Conservation (phyloP, 2,329 filamentous ascomycete genomes). For the Aureobasidium sp. region DNA sequence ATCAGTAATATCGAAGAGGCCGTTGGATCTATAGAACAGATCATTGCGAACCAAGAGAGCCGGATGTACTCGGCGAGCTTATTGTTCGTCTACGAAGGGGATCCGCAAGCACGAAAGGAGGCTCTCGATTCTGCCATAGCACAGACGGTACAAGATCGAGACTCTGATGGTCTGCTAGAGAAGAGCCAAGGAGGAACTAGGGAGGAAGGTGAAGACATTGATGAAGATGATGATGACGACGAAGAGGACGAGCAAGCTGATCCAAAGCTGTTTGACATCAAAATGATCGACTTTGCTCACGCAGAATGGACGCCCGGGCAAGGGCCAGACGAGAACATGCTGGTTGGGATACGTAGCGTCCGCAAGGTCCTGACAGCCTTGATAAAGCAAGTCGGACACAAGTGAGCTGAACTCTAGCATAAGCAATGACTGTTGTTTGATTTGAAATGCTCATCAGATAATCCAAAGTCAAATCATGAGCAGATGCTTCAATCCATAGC, state of each 20-base stretch:
- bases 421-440: not conserved
- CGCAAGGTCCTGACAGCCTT: constrained; percentile 64
- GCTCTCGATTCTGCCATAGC: constrained; percentile 8
- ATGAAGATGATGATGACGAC: constrained; percentile 47
- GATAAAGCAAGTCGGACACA: constrained; percentile 18
- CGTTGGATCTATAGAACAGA: constrained; percentile 47
- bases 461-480: not conserved
- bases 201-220: constrained; percentile 27
- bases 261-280: constrained; percentile 68
- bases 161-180: not conserved
- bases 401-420: constrained; percentile 20
- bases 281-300: constrained; percentile 96
- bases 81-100: constrained; percentile 60
- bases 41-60: constrained; percentile 55
- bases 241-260: constrained; percentile 43
- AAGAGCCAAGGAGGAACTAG: not conserved
- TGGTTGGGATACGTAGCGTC: constrained; percentile 67
- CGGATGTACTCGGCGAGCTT: constrained; percentile 62
- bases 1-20: constrained; percentile 33
- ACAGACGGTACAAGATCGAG: not conserved
- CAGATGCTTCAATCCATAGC: too few relatives aligned
- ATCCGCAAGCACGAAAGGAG: constrained; percentile 44
- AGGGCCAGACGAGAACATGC: constrained; percentile 77
- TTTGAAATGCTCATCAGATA: too few relatives aligned
- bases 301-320: constrained; percentile 73